These are phyloP conservation scores for Skeletonema potamos DNA, from an alignment of 108 stramenopile genomes.

Conservation along the genomic window DNA sequence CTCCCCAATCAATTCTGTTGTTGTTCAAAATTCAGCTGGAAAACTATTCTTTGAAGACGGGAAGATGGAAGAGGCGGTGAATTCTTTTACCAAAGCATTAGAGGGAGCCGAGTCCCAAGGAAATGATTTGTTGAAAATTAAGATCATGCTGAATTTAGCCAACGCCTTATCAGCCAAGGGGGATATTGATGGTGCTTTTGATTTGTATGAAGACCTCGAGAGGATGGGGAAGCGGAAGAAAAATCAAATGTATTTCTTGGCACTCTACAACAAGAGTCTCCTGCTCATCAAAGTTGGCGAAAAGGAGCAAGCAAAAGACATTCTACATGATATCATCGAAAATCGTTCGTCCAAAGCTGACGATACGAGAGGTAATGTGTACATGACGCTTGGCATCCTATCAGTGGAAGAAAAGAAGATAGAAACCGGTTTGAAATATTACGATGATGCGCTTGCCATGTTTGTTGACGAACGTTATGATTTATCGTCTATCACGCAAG, in stretches of 20 bases:
- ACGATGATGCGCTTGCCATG: conserved; percentile 18
- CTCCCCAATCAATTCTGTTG: conserved; percentile 17
- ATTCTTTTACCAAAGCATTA: conserved; percentile 27
- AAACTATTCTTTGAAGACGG: conserved; percentile 34
- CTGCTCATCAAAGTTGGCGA: conserved; percentile 26
- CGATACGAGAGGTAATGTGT: conserved; percentile 20
- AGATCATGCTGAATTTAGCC: conserved; percentile 31
- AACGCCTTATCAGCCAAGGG: conserved; percentile 26
- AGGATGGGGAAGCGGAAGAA: conserved; percentile 9
- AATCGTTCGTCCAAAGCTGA: conserved; percentile 22
- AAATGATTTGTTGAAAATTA: conserved; percentile 2
- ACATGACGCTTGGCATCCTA: conserved; percentile 23
- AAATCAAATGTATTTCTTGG: conserved; percentile 19
- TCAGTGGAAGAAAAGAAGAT: conserved; percentile 9
- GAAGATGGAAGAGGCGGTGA: conserved; percentile 19
- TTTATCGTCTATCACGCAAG: conserved; percentile 14
- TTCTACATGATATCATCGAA: conserved; percentile 19
- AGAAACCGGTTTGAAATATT: conserved; percentile 18
- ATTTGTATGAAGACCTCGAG: conserved; percentile 19
- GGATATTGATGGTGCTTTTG: conserved; percentile 15
- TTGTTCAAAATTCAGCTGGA: conserved; percentile 35
- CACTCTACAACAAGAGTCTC: conserved; percentile 36
- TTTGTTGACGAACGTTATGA: conserved; percentile 10
- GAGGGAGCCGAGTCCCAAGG: conserved; percentile 8
- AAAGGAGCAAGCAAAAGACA: conserved; percentile 15